Base-by-base conservation (phyloP, 345 rosid genomes). In the Streptanthus diversifolius region DNA sequence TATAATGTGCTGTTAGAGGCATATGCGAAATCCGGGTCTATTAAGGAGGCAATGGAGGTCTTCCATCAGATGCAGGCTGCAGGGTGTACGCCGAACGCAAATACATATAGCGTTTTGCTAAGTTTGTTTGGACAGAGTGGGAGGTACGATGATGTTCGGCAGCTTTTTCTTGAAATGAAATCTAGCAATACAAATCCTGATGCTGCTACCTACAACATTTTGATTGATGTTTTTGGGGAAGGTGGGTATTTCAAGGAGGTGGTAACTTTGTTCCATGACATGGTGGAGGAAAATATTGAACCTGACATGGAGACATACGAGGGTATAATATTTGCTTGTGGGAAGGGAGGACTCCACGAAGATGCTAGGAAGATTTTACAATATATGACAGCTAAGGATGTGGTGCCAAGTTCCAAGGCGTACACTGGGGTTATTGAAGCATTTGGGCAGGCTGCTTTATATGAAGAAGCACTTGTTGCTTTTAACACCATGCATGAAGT, bases 231-330 rank as follows among this genome's bases (percentile, higher is more conserved):
- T 30, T 93, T 93, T 49, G 96, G 96, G 44, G 92, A 93, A 80
- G 97, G 97, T 78, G 99, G 96, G 72, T 93, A 89, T 82, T 89
- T 91, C 68, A 87, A 91, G 85, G 97, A 93, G 90, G 97, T 89
- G 60, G 95, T 93, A 30, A 88, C 98, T 59, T 82, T 93, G 84
- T 93, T 91, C 81, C 88, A 83, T 78, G 97, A 93, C 79, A 89
- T 93, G 96, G 86, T 86, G 65, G 98, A 93, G 80, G 98, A 93
- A 83, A 89, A 85, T 72, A 85, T 93, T 44, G 86, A 89, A 80
- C 95, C 98, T 11, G 85, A 87, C 70, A 86, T 87, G 93, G 90
- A 79, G 52, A 93, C 97, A 40, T 93, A 83, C 43, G 98, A 93
- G 82, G 97, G 97, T 44, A 83, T 93, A 81, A 84, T 88, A 53